A percentile compares a stretch with the other conserved stretches of the same genome.
Conservation (phyloP, 768 basidiomycete species). For the Candolleomyces aberdarensis region DNA sequence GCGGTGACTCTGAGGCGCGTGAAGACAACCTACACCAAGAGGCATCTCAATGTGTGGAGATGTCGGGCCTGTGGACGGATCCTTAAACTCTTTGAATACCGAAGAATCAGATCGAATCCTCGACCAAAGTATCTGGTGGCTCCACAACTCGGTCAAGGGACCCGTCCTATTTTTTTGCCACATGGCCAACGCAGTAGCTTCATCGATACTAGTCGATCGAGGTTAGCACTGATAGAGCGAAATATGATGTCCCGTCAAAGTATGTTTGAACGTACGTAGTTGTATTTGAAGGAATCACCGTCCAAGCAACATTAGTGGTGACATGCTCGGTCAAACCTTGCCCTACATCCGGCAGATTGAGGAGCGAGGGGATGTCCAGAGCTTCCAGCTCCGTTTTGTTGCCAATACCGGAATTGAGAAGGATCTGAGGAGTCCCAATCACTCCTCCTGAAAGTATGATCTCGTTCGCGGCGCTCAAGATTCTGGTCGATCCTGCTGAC, state of each 20-base stretch:
- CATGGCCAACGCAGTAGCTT: conserved; percentile 16
- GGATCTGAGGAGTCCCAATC: conserved; percentile 24
- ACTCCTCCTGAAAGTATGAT: conserved; percentile 28
- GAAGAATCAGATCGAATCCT: conserved; percentile 17
- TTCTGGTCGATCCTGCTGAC: not conserved
- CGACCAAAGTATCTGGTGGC: conserved; percentile 16
- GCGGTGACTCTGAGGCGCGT: too few species aligned
- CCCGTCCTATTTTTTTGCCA: conserved; percentile 20
- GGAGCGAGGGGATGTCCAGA: conserved; percentile 7
- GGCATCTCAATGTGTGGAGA: conserved; percentile 19
- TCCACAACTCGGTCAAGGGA: conserved; percentile 14
- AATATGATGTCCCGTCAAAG: too few species aligned
- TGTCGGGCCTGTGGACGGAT: conserved; percentile 22
- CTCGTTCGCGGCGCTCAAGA: conserved; percentile 20
- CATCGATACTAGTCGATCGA: not conserved
- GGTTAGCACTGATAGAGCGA: too few species aligned
- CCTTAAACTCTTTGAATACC: conserved; percentile 13
- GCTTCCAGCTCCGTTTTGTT: conserved; percentile 9
- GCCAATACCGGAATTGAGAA: conserved; percentile 24
- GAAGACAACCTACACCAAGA: conserved; percentile 2
- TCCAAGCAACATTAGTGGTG: not conserved
- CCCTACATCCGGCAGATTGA: conserved; percentile 16
- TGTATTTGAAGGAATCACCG: not conserved
- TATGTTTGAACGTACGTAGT: not conserved
- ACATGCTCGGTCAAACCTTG: conserved; percentile 15